Base-by-base conservation (phyloP, 306 rosid genomes). In the Morella rubra region DNA sequence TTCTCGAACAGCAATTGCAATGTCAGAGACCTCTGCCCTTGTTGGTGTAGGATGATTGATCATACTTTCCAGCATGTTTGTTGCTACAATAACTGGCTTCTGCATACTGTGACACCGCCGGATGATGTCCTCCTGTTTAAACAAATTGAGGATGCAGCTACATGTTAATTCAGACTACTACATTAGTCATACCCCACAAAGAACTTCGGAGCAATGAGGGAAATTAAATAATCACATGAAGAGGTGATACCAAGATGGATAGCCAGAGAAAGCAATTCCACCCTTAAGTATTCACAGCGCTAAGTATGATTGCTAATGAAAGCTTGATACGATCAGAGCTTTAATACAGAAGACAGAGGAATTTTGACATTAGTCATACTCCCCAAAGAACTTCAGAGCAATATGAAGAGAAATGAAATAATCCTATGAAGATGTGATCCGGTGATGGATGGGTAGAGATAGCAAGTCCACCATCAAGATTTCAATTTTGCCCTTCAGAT, bases 11-110 rank as follows among this genome's bases (percentile, higher is more conserved):
- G 99, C 96, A 76, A 95, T 92, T 60, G 97, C 95, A 79, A 95
- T 95, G 84, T 95, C 99, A 13, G 97, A 88, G 19, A 95, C 99
- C 85, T 95, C 99, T 49, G 99, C 97, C 81, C 97, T 92, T 59
- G 99, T 95, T 55, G 99, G 97, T 10, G 91, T 95, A 68, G 99
- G 97, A 83, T 95, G 99, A 85, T 59, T 77, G 59, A 95, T 95
- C 99, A 95, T 95, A 90, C 99, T 95, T 85, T 95, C 97, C 82
- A 95, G 89, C 99, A 95, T 95, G 85, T 95, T 95, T 73, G 99
- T 95, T 45, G 99, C 99, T 72, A 95, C 97, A 78, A 95, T 95
- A 32, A 92, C 97, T 4, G 99, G 97, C 86, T 95, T 95, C 84
- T 88, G 87, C 97, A 95, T 84, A 70, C 56, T 78, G 41, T 40